Base-by-base conservation (phyloP, 2,329 filamentous ascomycete species). In the Ophiostoma novo-ulmi region DNA sequence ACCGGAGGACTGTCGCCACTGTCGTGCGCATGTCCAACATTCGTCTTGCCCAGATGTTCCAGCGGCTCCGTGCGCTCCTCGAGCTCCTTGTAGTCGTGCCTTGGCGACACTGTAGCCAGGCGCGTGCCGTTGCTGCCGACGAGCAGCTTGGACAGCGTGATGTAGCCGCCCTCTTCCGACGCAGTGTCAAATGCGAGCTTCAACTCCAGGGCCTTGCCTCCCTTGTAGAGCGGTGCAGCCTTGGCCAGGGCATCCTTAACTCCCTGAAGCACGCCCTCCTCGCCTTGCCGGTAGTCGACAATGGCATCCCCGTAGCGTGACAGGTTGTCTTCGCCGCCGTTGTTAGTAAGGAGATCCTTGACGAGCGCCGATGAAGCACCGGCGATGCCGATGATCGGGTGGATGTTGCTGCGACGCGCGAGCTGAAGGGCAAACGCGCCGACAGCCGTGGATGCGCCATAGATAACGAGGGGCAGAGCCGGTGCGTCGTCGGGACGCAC, bases 381-480 rank as follows among this genome's bases (percentile, higher is more conserved):
- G 0, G 85, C 84, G n/a, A 87, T 78, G 39, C 80, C 80, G 71
- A 88, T 85, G 67, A 87, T 79, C 0, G 85, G 85, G 74, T 86
- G 83, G 67, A 87, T 82, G 73, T 85, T 83, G 58, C 80, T 80
- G 1, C 77, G 76, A 2, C 73, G 74, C 11, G 84, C 84, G 7
- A 87, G 78, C 74, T 87, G 83, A 67, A 87, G 79, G 0, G 82
- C 83, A 73, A 83, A 87, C 1, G 82, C 78, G 5, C 85, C 86
- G 1, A 87, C 83, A 0, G 85, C 81, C 0, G 80, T 80, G 1
- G 82, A 78, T 1, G 78, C 82, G 22, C 83, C 81, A 75, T 85
- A 85, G 71, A 85, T 79, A 39, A 84, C 75, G 36, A 71, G 73
- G 55, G 72, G 73, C n/a, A 65, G 48, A 0, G 70, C 44, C 17